These are phyloP conservation scores for Loxodes magnus DNA, from an alignment of 73 alveolate genomes.

Conservation along the genomic window DNA sequence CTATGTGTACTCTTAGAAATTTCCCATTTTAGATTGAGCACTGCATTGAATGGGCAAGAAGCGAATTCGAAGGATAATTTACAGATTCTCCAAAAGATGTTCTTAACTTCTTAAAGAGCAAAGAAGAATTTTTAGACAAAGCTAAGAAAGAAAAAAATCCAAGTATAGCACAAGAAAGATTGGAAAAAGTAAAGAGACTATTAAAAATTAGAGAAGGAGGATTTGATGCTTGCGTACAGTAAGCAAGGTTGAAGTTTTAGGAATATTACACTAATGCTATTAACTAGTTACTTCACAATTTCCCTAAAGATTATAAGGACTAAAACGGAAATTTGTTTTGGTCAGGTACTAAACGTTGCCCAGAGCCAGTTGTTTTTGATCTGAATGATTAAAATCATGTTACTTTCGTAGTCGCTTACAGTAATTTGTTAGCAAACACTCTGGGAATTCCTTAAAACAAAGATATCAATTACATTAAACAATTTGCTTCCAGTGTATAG, in stretches of 20 bases:
- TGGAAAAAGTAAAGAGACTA: constrained; percentile 34
- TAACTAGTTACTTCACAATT: constrained; percentile 65
- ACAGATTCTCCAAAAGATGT: constrained; percentile 70
- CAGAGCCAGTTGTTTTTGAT: constrained; percentile 73
- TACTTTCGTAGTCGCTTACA: constrained; percentile 20
- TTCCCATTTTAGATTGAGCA: constrained; percentile 96
- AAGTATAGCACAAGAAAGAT: constrained; percentile 29
- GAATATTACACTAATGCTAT: constrained; percentile 67
- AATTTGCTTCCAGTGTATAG: constrained; percentile 11
- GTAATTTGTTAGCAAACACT: constrained; percentile 50
- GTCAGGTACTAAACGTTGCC: constrained; percentile 98
- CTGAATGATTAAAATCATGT: constrained; percentile 50
- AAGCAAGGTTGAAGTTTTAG: constrained; percentile 14
- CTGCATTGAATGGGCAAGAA: constrained; percentile 95
- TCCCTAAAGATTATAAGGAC: constrained; percentile 90
- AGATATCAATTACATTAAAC: constrained; percentile 16
- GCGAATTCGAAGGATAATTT: constrained; percentile 72
- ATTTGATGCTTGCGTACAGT: constrained; percentile 24
- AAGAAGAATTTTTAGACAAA: background rate
- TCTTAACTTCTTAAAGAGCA: constrained; percentile 8
- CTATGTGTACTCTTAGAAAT: constrained; percentile 85
- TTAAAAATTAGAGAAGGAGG: constrained; percentile 26
- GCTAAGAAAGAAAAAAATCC: background rate
- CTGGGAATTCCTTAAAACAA: constrained; percentile 44
- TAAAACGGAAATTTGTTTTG: constrained; percentile 83